Base-by-base conservation (phyloP, 177 flowering plant species). In the Vitis hybrid region DNA sequence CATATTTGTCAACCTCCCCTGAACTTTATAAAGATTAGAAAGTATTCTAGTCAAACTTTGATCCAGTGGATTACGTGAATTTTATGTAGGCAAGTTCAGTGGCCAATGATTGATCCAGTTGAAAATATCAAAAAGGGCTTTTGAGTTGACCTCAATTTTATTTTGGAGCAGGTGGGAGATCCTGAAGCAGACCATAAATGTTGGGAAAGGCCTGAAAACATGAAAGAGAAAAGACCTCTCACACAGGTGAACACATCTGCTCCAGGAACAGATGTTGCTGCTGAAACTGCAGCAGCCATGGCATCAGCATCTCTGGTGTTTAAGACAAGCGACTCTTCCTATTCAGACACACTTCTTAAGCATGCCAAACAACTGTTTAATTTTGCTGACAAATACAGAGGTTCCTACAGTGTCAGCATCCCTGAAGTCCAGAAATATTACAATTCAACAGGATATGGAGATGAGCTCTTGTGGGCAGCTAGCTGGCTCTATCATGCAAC, bases 391-490 rank as follows among this genome's bases (percentile, higher is more conserved):
- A 80, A 76, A n/a, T 18, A 90, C 59, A 83, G 83, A 80, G 90
- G 55, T 55, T 83, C 81, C 34, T 93, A 93, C 74, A 85, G 89
- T 72, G 68, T 63, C 14, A 93, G 83, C 80, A 85, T 93, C 62
- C 99, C 98, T 2, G 77, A 87, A 63, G 90, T 90, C 15, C 82
- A 73, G 73, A 77, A 59, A 2, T 93, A 63, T 75, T 95, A 95
- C 76, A 90, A 95, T 59, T 93, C 98, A 55, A 90, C 97, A 16
- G 97, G 94, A 60, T 93, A 81, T 77, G 86, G 82, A 16, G 99
- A 95, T 74, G 99, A 95, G 82, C 93, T 93, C 68, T 68, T 95
- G 77, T 95, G 99, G 98, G 99, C 99, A 31, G 96, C 99, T 67
- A 73, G 84, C 60, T 95, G 99, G 99, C 87, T 95, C 53, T 95